Evolutionary conservation across 768 basidiomycete species (phyloP).

Genomic region (Coprinopsis strossmayeri): DNA sequence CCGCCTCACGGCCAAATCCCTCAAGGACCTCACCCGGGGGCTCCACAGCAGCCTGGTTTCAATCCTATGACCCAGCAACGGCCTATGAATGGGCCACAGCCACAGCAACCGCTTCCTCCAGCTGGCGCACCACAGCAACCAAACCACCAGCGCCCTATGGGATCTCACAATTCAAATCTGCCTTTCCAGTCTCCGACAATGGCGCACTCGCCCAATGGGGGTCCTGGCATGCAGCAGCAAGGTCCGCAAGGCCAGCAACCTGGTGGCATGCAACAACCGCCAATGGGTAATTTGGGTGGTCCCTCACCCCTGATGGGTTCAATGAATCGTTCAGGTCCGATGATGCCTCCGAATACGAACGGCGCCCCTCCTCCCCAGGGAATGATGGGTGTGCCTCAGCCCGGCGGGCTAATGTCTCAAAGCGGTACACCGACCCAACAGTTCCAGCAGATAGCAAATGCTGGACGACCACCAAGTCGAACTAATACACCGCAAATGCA

Average conservation of each 20-base stretch:
- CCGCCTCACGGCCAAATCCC: constrained; percentile 10
- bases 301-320: constrained; percentile 46
- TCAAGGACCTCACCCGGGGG: constrained; percentile 7
- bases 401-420: constrained; percentile 20
- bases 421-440: constrained; percentile 21
- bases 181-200: constrained; percentile 64
- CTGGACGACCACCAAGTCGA: constrained; percentile 54
- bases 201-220: constrained; percentile 41
- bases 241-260: constrained; percentile 13
- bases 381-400: constrained; percentile 24
- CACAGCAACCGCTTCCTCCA: constrained; percentile 4
- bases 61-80: constrained; percentile 13
- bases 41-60: constrained; percentile 15
- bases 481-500: constrained; percentile 45
- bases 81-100: constrained; percentile 14
- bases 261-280: constrained; percentile 24
- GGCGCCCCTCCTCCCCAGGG: background rate
- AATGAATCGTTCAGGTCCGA: constrained; percentile 33
- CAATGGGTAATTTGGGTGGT: constrained; percentile 44
- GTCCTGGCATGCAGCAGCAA: constrained; percentile 10
- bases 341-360: constrained; percentile 28
- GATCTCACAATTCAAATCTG: constrained; percentile 15
- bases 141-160: constrained; percentile 11
- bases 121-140: constrained; percentile 12
- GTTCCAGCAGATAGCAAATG: constrained; percentile 32